Percentiles rank a stretch among this genome's conserved stretches.
These are phyloP conservation scores for Lasiosphaeria miniovina DNA, from an alignment of 495 filamentous ascomycete genomes.

Conservation along the genomic window DNA sequence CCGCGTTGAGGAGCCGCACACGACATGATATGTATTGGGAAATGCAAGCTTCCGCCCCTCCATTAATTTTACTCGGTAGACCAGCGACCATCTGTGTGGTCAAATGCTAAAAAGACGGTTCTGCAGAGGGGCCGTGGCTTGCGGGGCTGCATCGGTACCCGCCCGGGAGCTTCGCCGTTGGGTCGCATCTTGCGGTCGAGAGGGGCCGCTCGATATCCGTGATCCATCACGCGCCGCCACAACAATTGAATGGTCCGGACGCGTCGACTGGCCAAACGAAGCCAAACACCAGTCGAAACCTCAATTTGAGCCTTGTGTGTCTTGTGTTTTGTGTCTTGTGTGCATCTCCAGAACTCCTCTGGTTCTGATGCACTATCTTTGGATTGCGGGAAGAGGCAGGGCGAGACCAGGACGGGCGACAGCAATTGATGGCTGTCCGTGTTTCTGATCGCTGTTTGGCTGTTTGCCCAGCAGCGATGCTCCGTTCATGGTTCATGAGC, in stretches of 20 bases:
- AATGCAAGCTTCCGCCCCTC: too few species aligned
- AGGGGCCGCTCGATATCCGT: constrained; percentile 2
- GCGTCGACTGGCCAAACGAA: constrained; percentile 2
- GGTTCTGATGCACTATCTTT: constrained; percentile 8
- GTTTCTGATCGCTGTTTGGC: constrained; percentile 31
- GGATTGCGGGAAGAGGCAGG: constrained; percentile 1
- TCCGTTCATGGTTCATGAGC: constrained; percentile 7
- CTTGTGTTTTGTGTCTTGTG: too few species aligned
- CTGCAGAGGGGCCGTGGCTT: not conserved
- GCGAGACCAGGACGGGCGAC: constrained; percentile 12
- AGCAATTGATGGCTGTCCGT: constrained; percentile 1
- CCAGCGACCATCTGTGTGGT: too few species aligned
- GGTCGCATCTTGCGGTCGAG: constrained; percentile 7
- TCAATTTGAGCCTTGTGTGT: constrained; percentile 2
- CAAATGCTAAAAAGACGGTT: too few species aligned
- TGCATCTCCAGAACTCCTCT: not conserved
- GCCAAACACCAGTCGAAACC: constrained; percentile 19
- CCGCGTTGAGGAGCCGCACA: too few species aligned
- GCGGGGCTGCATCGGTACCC: constrained; percentile 2
- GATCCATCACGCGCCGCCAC: constrained; percentile 5
- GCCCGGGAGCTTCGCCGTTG: constrained; percentile 1
- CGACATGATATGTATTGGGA: too few species aligned
- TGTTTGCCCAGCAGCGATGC: constrained; percentile 8
- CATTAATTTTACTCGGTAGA: too few species aligned
- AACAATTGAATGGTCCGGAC: not conserved